A percentile compares a stretch with the other conserved stretches of the same genome.
Conservation (phyloP, 1,284 basidiomycete genomes). For the Dichomitus squalens region DNA sequence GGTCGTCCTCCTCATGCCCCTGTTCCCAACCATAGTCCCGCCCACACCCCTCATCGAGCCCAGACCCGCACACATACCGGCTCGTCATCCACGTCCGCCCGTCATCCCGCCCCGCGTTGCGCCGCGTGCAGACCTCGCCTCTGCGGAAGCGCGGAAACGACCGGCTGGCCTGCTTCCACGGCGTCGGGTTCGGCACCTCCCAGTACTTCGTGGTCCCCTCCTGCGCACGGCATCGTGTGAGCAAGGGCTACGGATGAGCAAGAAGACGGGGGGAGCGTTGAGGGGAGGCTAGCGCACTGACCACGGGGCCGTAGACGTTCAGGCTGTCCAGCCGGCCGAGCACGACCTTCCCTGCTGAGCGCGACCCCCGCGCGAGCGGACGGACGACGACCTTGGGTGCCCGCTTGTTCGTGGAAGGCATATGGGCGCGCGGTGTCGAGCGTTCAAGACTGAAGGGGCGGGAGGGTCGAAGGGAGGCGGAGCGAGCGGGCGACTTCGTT, state of each 20-base stretch:
- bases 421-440: background rate
- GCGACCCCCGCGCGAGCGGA: slow-evolving; percentile 3
- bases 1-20: background rate
- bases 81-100: slow-evolving; percentile 13
- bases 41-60: background rate
- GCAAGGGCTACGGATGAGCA: too few relatives aligned
- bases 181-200: background rate
- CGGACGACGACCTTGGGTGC: slow-evolving; percentile 8
- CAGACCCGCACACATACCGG: slow-evolving; percentile 6
- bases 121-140: background rate
- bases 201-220: background rate
- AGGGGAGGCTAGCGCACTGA: slow-evolving; percentile 5
- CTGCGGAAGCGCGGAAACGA: background rate
- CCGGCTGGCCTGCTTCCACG: slow-evolving; percentile 13
- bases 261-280: background rate
- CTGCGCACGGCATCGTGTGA: background rate
- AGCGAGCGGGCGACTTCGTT: background rate
- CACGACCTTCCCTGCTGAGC: slow-evolving; percentile 4
- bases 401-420: slow-evolving; percentile 10
- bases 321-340: slow-evolving; percentile 6
- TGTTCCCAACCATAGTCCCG: background rate
- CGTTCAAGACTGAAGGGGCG: too few relatives aligned
- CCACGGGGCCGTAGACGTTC: slow-evolving; percentile 6
- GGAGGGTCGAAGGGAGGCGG: background rate
- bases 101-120: slow-evolving; percentile 10